Percentiles rank a stretch among this genome's conserved stretches.
phyloP scores from a whole-genome alignment of 2,329 filamentous ascomycete genomes.

The Aspergillus niger region DNA sequence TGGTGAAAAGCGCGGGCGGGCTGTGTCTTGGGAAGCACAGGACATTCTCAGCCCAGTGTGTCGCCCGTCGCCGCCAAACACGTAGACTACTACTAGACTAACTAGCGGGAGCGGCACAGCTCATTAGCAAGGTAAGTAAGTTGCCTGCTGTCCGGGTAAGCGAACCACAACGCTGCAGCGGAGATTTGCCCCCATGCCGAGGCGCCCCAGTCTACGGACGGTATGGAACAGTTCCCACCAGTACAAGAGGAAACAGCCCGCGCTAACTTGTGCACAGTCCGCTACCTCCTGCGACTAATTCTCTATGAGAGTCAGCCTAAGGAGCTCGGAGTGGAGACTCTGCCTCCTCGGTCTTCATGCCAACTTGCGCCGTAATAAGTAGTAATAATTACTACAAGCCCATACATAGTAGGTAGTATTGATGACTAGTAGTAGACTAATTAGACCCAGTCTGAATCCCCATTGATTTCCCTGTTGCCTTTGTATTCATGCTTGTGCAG shows the following conservation, averaged over 20 bases:
- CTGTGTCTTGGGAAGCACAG: background rate
- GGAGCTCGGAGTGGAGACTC: background rate
- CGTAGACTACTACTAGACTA: constrained; percentile 1
- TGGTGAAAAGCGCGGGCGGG: background rate
- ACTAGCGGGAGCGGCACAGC: constrained; percentile 4
- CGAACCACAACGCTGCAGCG: constrained; percentile 13
- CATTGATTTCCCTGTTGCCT: too few species aligned
- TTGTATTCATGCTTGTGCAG: too few species aligned
- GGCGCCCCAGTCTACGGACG: background rate
- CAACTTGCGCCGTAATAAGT: background rate
- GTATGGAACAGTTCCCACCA: constrained; percentile 4
- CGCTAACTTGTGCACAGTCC: constrained; percentile 18
- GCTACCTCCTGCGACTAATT: constrained; percentile 13
- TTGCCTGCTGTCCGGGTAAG: constrained; percentile 16
- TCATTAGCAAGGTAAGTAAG: background rate
- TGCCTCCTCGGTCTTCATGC: background rate
- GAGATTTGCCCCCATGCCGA: constrained; percentile 10
- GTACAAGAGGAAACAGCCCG: constrained; percentile 5
- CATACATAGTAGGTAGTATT: background rate
- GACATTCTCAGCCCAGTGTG: constrained; percentile 3
- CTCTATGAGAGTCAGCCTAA: background rate
- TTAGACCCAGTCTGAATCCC: too few species aligned
- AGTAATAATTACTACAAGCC: background rate
- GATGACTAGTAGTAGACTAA: too few species aligned
- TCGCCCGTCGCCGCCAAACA: constrained; percentile 10